phyloP scores from a whole-genome alignment of 495 filamentous ascomycete genomes.

The Talaromyces borbonicus region DNA sequence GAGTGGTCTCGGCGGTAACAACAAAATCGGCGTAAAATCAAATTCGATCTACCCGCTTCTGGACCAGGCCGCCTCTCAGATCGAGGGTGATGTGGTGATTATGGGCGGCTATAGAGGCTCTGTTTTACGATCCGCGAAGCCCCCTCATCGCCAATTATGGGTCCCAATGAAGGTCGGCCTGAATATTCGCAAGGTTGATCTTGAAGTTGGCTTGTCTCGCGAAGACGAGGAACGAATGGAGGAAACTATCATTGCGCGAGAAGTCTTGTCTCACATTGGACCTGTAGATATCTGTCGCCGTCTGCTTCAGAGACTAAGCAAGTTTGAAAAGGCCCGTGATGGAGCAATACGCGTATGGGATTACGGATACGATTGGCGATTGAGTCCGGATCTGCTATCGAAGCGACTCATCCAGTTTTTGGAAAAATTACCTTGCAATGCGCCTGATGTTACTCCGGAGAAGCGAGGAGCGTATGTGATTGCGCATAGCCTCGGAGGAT shows the following conservation, averaged over 20 bases:
- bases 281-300: conserved; percentile 82
- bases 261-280: conserved; percentile 82
- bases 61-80: conserved; percentile 52
- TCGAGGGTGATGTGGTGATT: conserved; percentile 79
- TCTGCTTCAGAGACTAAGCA: conserved; percentile 66
- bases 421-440: conserved; percentile 65
- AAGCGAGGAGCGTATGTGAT: conserved; percentile 69
- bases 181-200: conserved; percentile 83
- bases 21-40: conserved; percentile 40
- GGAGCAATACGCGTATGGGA: conserved; percentile 73
- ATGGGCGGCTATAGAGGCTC: conserved; percentile 91
- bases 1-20: conserved; percentile 60
- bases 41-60: conserved; percentile 40
- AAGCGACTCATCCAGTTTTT: conserved; percentile 60
- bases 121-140: conserved; percentile 71
- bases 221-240: conserved; percentile 84
- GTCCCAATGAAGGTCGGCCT: conserved; percentile 89
- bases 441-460: conserved; percentile 31
- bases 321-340: conserved; percentile 58
- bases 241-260: conserved; percentile 68
- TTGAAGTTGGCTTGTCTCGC: conserved; percentile 74
- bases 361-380: conserved; percentile 93
- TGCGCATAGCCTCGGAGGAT: conserved; percentile 80
- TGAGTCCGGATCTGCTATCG: conserved; percentile 73
- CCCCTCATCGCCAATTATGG: conserved; percentile 78